Evolutionary conservation across 1,284 basidiomycete species (phyloP), one percentile per base, ranked within the genome.

Genomic region (Boletus albobrunnescens): DNA sequence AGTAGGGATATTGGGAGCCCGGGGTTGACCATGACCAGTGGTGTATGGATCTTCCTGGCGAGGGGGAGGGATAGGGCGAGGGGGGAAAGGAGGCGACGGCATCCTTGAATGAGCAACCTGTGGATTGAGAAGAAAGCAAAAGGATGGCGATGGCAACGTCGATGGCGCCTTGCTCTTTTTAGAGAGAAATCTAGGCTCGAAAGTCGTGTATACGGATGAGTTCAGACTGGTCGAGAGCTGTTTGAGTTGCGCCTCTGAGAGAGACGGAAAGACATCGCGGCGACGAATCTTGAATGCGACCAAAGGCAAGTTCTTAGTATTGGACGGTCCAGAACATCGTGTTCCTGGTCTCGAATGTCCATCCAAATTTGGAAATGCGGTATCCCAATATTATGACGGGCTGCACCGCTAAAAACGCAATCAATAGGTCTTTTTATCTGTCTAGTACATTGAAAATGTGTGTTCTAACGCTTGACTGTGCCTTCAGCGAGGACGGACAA

Each of bases 41-140:
- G 27, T 30, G 24, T 36, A 23, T 7, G 17, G 32, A 41, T 48
- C 56, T 0, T 51, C 54, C 32, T 48, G 46, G 22, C 46, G 47
- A 17, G 47, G 6, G 14, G 17, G 16, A n/a, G 49, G 50, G 16
- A 5, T 10, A 24, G 53, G 54, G 16, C 51, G 59, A 51, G 51
- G 56, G 16, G 46, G 45, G 3, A 61, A 61, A 5, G 62, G 54
- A 39, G 61, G 24, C 3, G 41, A 31, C 32, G 57, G 22, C 59
- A 61, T 61, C 40, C 32, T 28, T 24, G 24, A 36, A 42, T 40
- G 13, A n/a, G n/a, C 20, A 44, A 33, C 12, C 33, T 16, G 12
- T 33, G 33, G 54, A 44, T 13, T 11, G 53, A 22, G 33, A 37
- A 24, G 32, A 38, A 39, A n/a, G n/a, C n/a, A n/a, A n/a, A 43